Percentiles rank a stretch among this genome's conserved stretches.
Evolutionary conservation across 805 yeast species (phyloP).

Genomic region (Hanseniaspora taiwanica): DNA sequence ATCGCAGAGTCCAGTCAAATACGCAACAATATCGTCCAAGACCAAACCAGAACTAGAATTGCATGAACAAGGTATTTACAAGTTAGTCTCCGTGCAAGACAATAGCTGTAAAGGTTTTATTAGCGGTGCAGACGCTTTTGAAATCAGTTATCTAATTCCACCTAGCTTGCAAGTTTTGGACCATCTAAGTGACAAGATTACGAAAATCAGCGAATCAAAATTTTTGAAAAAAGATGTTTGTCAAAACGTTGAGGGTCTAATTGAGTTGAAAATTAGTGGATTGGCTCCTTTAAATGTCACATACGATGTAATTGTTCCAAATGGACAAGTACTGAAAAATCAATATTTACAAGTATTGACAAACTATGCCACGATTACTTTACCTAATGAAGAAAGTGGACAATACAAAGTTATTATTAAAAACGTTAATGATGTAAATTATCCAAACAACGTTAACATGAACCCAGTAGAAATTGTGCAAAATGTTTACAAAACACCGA

Average conservation of each 20-base stretch:
- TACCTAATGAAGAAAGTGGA: slow-evolving; percentile 40
- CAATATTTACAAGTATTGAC: slow-evolving; percentile 38
- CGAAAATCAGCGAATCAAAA: slow-evolving; percentile 12
- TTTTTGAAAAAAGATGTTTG: slow-evolving; percentile 31
- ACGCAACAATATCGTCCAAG: slow-evolving; percentile 13
- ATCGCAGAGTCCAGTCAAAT: slow-evolving; percentile 6
- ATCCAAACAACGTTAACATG: slow-evolving; percentile 29
- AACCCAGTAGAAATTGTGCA: slow-evolving; percentile 31
- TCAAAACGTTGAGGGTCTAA: slow-evolving; percentile 33
- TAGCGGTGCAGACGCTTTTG: slow-evolving; percentile 23
- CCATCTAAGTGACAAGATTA: slow-evolving; percentile 14
- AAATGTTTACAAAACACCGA: slow-evolving; percentile 50
- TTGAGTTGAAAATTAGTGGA: slow-evolving; percentile 42
- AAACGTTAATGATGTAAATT: slow-evolving; percentile 53
- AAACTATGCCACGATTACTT: slow-evolving; percentile 33
- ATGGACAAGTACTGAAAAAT: slow-evolving; percentile 28
- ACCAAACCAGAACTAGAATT: slow-evolving; percentile 26
- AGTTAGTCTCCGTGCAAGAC: slow-evolving; percentile 33
- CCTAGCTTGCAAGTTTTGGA: slow-evolving; percentile 32
- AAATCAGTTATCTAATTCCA: slow-evolving; percentile 31
- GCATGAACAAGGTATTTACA: slow-evolving; percentile 34
- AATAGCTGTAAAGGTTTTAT: slow-evolving; percentile 39
- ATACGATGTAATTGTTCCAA: slow-evolving; percentile 49
- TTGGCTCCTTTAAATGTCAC: slow-evolving; percentile 55
- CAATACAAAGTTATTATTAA: slow-evolving; percentile 45